Percentiles rank a stretch among this genome's conserved stretches.
Conservation (phyloP, 345 rosid species). For the Eutrema japonicum region DNA sequence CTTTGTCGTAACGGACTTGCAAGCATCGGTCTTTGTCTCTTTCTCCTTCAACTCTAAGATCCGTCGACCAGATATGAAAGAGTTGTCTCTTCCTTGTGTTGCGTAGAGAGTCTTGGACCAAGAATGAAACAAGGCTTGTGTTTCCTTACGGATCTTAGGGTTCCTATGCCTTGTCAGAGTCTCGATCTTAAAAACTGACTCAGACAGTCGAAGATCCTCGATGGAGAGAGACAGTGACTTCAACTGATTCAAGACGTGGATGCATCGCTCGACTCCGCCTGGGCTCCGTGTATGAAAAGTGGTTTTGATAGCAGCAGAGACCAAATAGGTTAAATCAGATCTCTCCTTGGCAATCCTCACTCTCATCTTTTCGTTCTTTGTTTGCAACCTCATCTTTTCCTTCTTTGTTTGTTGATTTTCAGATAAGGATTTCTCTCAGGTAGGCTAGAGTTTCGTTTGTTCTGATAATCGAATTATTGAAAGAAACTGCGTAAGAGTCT, state of each 20-base stretch:
- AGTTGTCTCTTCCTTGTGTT: too few species aligned
- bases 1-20: too few species aligned
- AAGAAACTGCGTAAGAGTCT: too few species aligned
- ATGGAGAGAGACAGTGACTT: slow-evolving; percentile 8
- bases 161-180: slow-evolving; percentile 18
- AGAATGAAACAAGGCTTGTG: too few species aligned
- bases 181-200: neutral
- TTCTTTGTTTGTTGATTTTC: neutral
- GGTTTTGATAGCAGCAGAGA: slow-evolving; percentile 3
- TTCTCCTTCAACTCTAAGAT: too few species aligned
- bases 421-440: too few species aligned
- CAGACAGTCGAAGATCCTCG: neutral
- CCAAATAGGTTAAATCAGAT: neutral
- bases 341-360: neutral
- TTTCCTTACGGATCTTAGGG: too few species aligned
- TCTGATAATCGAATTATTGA: too few species aligned
- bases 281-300: neutral
- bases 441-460: neutral
- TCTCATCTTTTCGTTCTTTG: neutral
- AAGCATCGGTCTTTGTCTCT: too few species aligned
- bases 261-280: slow-evolving; percentile 16
- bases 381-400: too few species aligned
- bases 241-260: neutral
- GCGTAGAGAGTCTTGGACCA: too few species aligned
- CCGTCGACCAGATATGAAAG: too few species aligned